Conservation (phyloP, 192 early-diverging fungal genomes). For the Coemansia sp. region DNA sequence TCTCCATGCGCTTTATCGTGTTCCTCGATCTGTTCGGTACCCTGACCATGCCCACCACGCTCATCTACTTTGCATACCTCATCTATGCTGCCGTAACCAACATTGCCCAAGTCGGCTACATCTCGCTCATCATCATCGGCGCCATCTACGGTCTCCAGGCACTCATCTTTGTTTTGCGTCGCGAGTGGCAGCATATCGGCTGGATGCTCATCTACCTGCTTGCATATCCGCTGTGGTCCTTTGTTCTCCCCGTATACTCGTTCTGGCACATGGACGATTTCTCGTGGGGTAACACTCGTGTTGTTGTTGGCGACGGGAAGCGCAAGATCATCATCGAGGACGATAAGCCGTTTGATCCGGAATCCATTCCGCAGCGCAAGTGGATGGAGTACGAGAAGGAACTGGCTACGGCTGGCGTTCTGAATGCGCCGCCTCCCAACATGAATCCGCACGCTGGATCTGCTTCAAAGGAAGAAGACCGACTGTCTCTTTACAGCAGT, state of each 20-base stretch:
- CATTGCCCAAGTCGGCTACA: conserved; percentile 69
- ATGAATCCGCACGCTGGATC: conserved; percentile 42
- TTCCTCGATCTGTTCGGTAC: conserved; percentile 92
- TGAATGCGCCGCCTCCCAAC: conserved; percentile 44
- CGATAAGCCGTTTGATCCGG: conserved; percentile 85
- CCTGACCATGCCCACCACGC: conserved; percentile 76
- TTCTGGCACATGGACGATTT: conserved; percentile 99
- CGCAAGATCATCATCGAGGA: conserved; percentile 68
- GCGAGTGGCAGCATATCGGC: conserved; percentile 78
- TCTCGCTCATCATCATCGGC: conserved; percentile 80
- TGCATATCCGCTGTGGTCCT: conserved; percentile 87
- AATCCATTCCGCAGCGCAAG: conserved; percentile 80
- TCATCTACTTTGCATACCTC: conserved; percentile 82
- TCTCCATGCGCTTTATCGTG: conserved; percentile 98
- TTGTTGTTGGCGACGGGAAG: conserved; percentile 71
- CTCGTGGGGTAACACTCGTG: conserved; percentile 96
- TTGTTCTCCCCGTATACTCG: conserved; percentile 92
- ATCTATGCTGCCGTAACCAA: conserved; percentile 70
- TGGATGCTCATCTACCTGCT: conserved; percentile 88
- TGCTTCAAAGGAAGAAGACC: conserved; percentile 28
- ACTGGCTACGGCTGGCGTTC: conserved; percentile 56
- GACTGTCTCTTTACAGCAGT: conserved; percentile 36
- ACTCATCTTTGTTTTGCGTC: conserved; percentile 78
- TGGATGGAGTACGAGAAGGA: conserved; percentile 91
- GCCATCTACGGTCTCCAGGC: conserved; percentile 91